Conservation (phyloP, 352 stramenopile genomes). For the Peronospora belbahrii region DNA sequence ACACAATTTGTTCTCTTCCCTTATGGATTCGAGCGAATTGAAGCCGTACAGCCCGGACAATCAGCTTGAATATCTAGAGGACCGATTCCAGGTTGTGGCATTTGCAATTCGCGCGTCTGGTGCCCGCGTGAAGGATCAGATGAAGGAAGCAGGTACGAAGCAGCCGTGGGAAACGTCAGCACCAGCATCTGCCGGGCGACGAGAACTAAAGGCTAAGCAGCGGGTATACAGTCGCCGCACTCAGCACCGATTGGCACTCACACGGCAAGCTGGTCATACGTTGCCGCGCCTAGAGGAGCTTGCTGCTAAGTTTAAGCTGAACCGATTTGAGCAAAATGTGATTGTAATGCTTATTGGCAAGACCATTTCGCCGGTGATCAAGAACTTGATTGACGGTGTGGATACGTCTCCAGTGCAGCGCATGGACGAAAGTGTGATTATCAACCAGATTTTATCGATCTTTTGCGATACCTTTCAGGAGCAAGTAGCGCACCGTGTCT, state of each 20-base stretch:
- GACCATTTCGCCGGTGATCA: slow-evolving; percentile 85
- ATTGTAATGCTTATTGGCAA: slow-evolving; percentile 88
- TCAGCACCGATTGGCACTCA: slow-evolving; percentile 52
- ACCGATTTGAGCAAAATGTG: slow-evolving; percentile 84
- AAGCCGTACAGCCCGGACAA: slow-evolving; percentile 79
- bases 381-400: slow-evolving; percentile 81
- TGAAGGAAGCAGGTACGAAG: slow-evolving; percentile 84
- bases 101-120: slow-evolving; percentile 80
- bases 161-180: slow-evolving; percentile 69
- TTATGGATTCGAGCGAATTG: slow-evolving; percentile 49
- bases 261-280: slow-evolving; percentile 43
- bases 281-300: slow-evolving; percentile 74
- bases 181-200: slow-evolving; percentile 46
- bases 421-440: slow-evolving; percentile 87
- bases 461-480: slow-evolving; percentile 87
- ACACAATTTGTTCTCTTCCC: slow-evolving; percentile 28
- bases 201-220: slow-evolving; percentile 85
- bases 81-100: slow-evolving; percentile 84
- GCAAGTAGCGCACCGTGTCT: slow-evolving; percentile 78
- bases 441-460: slow-evolving; percentile 83
- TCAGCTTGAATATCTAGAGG: slow-evolving; percentile 84
- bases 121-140: slow-evolving; percentile 81
- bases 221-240: slow-evolving; percentile 67
- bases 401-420: slow-evolving; percentile 79
- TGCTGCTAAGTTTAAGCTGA: slow-evolving; percentile 71